Conservation (phyloP, 257 asterid genomes). For the Galeopsis tetrahit region DNA sequence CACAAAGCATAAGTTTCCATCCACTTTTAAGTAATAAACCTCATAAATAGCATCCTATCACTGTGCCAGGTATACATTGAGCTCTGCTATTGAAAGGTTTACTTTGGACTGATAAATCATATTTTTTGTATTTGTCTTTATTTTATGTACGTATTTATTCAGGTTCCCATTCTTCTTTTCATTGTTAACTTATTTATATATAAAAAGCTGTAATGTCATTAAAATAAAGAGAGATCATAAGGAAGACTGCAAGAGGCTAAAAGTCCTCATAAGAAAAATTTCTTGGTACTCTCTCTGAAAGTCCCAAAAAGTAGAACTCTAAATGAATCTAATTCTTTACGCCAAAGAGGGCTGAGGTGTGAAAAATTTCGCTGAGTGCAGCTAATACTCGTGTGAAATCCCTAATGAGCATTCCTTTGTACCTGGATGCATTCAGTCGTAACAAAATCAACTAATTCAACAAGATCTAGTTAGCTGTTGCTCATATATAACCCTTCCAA, state of each 20-base stretch:
- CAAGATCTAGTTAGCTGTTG: conserved; percentile 15
- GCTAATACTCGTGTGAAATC: background rate
- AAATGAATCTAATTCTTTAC: background rate
- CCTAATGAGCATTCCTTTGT: conserved; percentile 4
- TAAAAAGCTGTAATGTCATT: background rate
- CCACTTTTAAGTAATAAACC: conserved; percentile 3
- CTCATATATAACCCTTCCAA: conserved; percentile 10
- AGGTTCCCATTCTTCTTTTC: background rate
- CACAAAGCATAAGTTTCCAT: background rate
- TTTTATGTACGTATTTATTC: background rate
- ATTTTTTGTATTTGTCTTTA: background rate
- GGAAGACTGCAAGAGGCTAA: background rate
- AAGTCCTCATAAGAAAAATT: background rate
- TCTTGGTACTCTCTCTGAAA: conserved; percentile 5
- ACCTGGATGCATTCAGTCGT: background rate
- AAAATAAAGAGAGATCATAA: background rate
- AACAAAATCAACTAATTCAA: background rate
- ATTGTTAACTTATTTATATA: background rate
- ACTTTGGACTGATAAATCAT: background rate
- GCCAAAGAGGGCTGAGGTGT: background rate
- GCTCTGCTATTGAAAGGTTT: background rate
- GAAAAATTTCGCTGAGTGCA: background rate
- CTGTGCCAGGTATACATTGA: background rate
- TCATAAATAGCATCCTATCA: background rate
- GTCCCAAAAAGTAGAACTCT: background rate